Evolutionary conservation across 2,329 filamentous ascomycete species (phyloP), one percentile per base, ranked within the genome.

Genomic region (Sporothrix curviconia): DNA sequence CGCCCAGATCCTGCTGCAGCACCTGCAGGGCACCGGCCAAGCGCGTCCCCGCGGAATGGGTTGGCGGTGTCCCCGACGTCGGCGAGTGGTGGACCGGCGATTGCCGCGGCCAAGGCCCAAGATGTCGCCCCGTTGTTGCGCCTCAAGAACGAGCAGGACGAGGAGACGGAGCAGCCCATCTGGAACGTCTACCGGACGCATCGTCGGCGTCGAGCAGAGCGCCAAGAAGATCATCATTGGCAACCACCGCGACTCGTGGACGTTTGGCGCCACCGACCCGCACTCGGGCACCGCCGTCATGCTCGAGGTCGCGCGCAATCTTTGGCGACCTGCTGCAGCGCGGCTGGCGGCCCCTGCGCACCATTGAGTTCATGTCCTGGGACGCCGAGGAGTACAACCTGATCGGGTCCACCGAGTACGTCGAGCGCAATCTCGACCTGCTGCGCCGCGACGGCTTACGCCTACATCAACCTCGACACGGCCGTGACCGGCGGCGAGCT

Each of bases 361-460:
- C 90, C 3, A 95, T 99, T 62, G 89, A 95, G 69, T 97, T 99
- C 70, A 91, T 92, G 67, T 96, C 90, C 34, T 99, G 94, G 94
- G 94, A 99, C 70, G 94, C 83, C 4, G 87, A 87, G 64, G 90
- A 92, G 71, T 97, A 96, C 75, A 96, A 96, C 71, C 76, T 94
- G 46, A 89, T 96, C 58, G 94, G 94, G 8, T 95, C 90, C 11
- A 97, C 94, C 1, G 94, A 99, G 70, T 92, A 88, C 66, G 94
- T 99, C 46, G 94, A 99, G 73, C 86, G 88, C 47, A 86, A 92
- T 64, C 77, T 90, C 28, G 84, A 92, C 0, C 70, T 75, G 3
- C 78, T 99, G 7, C 86, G 89, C 42, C 75, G 80, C 17, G 81
- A 94, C 64, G 92, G 83, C 0, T n/a, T 84, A 90, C 62, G 92